A percentile compares a stretch with the other conserved stretches of the same genome.
These are phyloP conservation scores for Morella rubra DNA, from an alignment of 306 rosid genomes.

Conservation along the genomic window DNA sequence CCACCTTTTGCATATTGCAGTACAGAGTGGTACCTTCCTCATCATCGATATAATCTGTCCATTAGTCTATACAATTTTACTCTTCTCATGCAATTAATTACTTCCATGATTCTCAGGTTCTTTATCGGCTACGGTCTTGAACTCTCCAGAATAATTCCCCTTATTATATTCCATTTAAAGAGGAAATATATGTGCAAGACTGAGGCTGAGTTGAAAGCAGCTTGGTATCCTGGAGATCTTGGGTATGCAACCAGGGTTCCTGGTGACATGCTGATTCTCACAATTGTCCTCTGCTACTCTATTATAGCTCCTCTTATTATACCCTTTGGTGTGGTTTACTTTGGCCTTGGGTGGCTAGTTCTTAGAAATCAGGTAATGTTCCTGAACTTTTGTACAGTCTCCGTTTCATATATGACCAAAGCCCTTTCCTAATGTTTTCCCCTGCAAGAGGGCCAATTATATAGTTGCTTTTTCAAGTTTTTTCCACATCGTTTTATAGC, in stretches of 20 bases:
- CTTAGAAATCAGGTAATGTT: slow-evolving; percentile 84
- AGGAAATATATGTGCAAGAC: slow-evolving; percentile 83
- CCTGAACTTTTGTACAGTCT: slow-evolving; percentile 5
- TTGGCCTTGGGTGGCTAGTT: slow-evolving; percentile 88
- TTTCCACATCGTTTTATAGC: background rate
- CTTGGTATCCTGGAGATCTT: slow-evolving; percentile 91
- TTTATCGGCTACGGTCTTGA: slow-evolving; percentile 95
- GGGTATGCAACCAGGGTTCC: slow-evolving; percentile 81
- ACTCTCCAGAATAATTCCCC: slow-evolving; percentile 80
- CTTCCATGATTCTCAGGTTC: slow-evolving; percentile 49
- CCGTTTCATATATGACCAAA: background rate
- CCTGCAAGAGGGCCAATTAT: no score
- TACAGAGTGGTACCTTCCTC: background rate
- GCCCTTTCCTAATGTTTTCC: background rate
- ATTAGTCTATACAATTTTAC: background rate
- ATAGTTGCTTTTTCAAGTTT: no score
- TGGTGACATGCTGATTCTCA: slow-evolving; percentile 72
- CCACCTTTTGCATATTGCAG: background rate
- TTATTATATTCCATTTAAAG: slow-evolving; percentile 84
- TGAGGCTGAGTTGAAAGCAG: slow-evolving; percentile 77
- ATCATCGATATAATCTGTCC: background rate
- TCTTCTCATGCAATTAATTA: slow-evolving; percentile 18
- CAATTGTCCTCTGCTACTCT: slow-evolving; percentile 82
- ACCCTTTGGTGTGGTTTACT: slow-evolving; percentile 81
- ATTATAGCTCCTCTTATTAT: slow-evolving; percentile 78